Evolutionary conservation across 1,284 basidiomycete genomes (phyloP), one percentile per base, ranked within the genome.

Genomic region (Pascua guehoae): DNA sequence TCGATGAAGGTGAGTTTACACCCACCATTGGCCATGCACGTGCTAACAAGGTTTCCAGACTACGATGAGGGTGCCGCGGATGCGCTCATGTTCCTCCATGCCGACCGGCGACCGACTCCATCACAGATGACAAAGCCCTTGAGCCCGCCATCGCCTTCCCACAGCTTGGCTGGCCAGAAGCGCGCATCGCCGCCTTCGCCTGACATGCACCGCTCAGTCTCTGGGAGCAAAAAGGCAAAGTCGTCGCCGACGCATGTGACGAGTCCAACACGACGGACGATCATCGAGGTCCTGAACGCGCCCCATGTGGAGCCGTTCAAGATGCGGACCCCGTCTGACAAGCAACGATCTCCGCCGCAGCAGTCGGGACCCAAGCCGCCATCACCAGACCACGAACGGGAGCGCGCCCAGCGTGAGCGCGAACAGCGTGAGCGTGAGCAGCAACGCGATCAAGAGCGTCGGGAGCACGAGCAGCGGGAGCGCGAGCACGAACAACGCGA

Each of bases 61-160:
- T 78, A 78, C 54, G 76, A 78, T 62, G 76, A 76, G 61, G 72
- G 74, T 12, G 72, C 69, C 16, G 24, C 24, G 24, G 75, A 76
- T 54, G 76, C 76, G 40, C 63, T 78, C 16, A 75, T 78, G 74
- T 64, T 67, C 15, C 62, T 76, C n/a, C 70, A 72, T 48, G 68
- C 72, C 4, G 72, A 75, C 56, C 68, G 70, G 41, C 53, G 60
- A 5, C 47, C 56, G 39, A 51, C 58, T 4, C 46, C 58, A 8
- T 53, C 66, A 2, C 53, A 57, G 10, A 48, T 54, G 50, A 52
- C 46, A 45, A 60, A 50, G 53, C 60, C 12, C 41, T 54, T 15
- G 32, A 62, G 39, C 45, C 61, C 44, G 16, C 56, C 49, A 15
- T 48, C 38, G 38, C 48, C 58, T 14, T 32, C 24, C 7, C 24